A percentile compares a stretch with the other conserved stretches of the same genome.
phyloP scores from a whole-genome alignment of 2,329 filamentous ascomycete species.

The Calonectria naviculata region DNA sequence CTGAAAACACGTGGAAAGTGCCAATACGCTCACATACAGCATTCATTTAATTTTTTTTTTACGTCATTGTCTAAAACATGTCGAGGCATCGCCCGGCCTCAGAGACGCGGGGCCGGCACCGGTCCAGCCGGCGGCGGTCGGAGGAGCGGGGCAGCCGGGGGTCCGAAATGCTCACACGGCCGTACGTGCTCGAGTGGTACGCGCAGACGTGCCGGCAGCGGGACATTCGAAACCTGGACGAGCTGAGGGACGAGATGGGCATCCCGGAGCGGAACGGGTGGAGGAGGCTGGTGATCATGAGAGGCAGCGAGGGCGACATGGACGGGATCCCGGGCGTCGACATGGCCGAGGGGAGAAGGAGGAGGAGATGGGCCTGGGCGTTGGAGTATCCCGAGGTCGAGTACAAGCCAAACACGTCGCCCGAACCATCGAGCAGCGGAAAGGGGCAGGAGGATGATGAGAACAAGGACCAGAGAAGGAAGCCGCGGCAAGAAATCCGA shows the following conservation, averaged over 20 bases:
- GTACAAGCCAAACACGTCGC: neutral
- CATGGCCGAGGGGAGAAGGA: constrained; percentile 20
- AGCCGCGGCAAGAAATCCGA: constrained; percentile 30
- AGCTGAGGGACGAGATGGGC: constrained; percentile 32
- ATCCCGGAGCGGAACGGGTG: constrained; percentile 31
- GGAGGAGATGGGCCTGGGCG: constrained; percentile 23
- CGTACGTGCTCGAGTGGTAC: constrained; percentile 41
- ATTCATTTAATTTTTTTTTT: neutral
- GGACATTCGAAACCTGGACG: constrained; percentile 23
- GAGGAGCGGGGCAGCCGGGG: constrained; percentile 32
- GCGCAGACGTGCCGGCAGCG: constrained; percentile 34
- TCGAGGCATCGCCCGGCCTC: constrained; percentile 29
- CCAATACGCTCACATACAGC: neutral
- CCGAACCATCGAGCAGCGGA: neutral
- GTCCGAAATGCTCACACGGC: constrained; percentile 19
- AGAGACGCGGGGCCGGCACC: constrained; percentile 28
- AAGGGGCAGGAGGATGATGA: neutral
- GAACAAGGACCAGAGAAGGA: neutral
- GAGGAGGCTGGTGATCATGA: constrained; percentile 35
- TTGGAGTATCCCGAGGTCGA: constrained; percentile 40
- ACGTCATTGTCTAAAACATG: constrained; percentile 20
- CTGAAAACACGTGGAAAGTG: neutral
- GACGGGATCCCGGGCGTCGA: constrained; percentile 31
- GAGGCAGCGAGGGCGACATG: constrained; percentile 32
- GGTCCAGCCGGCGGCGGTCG: constrained; percentile 27